Evolutionary conservation across 169 alveolate species (phyloP), one percentile per base, ranked within the genome.

Genomic region (Eimeria necatrix): DNA sequence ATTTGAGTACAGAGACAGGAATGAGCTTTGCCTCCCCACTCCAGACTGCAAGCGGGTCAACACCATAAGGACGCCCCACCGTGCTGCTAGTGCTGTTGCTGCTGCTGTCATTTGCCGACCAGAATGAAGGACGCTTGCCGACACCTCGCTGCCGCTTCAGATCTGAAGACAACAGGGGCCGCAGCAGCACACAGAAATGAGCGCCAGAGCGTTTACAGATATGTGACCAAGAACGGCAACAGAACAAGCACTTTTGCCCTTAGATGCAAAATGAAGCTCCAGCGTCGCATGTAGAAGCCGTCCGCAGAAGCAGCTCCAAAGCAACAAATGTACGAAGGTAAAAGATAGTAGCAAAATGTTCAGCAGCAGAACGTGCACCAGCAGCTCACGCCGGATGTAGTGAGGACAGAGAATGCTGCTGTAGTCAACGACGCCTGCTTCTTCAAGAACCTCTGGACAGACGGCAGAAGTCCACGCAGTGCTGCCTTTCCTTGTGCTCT

Each of bases 371-470:
- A 56, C 64, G 18, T 16, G 32, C 86, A 78, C 7, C 18, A n/a
- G 26, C 70, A 51, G 26, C 88, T 7, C 56, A 90, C 95, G 89
- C n/a, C 64, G 20, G 46, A 73, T 32, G 14, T 74, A 90, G 59
- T 90, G 95, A 41, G 95, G 95, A 59, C 95, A 90, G 22, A 90
- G 70, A 24, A 90, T 90, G 90, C 95, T 60, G 70, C 89, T 64
- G 83, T 90, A 90, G 81, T 90, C 95, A 48, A 90, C 85, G 22
- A 74, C 70, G 52, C 90, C 91, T 20, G 74, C 56, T 14, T 74
- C 94, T 56, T 88, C 85, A 9, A 68, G 84, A 3, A 20, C 84
- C 52, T 68, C 84, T 4, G 84, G 84, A 51, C 91, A 83, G 26
- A 83, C 91, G 56, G 91, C 73, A 24, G 91, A 73, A 12, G 91